Percentiles rank a stretch among this genome's conserved stretches.
Conservation (phyloP, 2,329 filamentous ascomycete genomes). For the Mollisiaceae sp. region DNA sequence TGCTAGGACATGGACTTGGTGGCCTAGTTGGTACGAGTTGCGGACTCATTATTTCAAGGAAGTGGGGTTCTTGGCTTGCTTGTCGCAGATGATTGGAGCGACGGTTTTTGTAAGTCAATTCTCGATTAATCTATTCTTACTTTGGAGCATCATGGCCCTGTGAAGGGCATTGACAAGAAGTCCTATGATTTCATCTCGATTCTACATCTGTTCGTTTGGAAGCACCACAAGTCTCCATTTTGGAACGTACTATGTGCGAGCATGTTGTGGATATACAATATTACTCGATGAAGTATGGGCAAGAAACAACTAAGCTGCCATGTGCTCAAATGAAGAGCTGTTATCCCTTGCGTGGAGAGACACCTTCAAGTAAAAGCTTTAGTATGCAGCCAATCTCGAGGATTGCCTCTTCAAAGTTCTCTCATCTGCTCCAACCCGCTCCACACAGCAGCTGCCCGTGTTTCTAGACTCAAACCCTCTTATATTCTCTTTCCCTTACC, state of each 20-base stretch:
- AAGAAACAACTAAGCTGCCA: no score
- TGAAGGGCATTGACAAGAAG: background rate
- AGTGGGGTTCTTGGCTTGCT: conserved; percentile 65
- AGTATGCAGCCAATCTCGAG: no score
- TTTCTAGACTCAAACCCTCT: no score
- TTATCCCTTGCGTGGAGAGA: no score
- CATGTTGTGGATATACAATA: background rate
- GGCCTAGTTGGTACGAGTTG: conserved; percentile 61
- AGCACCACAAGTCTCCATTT: background rate
- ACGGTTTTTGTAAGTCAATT: conserved; percentile 55
- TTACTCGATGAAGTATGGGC: no score
- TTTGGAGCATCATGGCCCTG: no score
- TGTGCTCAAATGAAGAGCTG: no score
- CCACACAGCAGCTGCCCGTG: no score
- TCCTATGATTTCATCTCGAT: background rate
- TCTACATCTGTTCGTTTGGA: background rate
- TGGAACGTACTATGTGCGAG: background rate
- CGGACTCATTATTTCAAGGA: conserved; percentile 64
- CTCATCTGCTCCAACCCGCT: no score
- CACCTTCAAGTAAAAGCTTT: no score
- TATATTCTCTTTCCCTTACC: no score
- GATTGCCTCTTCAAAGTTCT: no score
- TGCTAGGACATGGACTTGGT: conserved; percentile 60
- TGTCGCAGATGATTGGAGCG: conserved; percentile 61
- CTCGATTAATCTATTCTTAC: background rate